Percentiles rank a stretch among this genome's conserved stretches.
Evolutionary conservation across 352 stramenopile genomes (phyloP).

Genomic region (Phytophthora europaea): DNA sequence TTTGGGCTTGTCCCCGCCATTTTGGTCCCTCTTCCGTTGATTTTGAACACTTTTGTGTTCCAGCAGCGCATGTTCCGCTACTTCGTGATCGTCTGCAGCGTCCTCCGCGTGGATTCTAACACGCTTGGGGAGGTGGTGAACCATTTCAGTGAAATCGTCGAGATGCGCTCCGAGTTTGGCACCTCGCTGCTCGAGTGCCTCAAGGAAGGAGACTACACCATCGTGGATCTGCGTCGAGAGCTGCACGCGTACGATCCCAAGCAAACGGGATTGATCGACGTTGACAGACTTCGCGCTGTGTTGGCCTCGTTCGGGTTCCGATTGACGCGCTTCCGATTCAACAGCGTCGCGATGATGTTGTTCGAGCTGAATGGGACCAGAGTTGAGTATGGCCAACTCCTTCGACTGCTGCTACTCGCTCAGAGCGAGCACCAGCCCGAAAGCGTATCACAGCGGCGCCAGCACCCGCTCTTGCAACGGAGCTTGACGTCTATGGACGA

Average conservation of each 20-base stretch:
- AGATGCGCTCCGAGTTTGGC: slow-evolving; percentile 60
- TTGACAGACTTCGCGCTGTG: slow-evolving; percentile 55
- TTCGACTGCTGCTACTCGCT: slow-evolving; percentile 44
- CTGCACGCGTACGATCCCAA: slow-evolving; percentile 40
- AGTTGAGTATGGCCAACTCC: slow-evolving; percentile 58
- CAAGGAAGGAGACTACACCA: slow-evolving; percentile 18
- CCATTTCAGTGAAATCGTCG: slow-evolving; percentile 67
- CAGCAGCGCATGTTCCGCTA: slow-evolving; percentile 68
- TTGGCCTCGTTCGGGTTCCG: slow-evolving; percentile 50
- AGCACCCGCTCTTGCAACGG: slow-evolving; percentile 27
- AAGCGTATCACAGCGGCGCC: slow-evolving; percentile 8
- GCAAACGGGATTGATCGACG: slow-evolving; percentile 43
- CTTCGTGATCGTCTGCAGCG: slow-evolving; percentile 64
- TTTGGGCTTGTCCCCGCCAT: slow-evolving; percentile 41
- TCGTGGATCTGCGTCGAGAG: slow-evolving; percentile 39
- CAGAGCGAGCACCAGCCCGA: slow-evolving; percentile 22
- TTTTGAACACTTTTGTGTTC: slow-evolving; percentile 64
- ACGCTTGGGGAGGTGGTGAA: slow-evolving; percentile 64
- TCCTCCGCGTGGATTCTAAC: slow-evolving; percentile 54
- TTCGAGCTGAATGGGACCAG: slow-evolving; percentile 48
- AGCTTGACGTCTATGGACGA: slow-evolving; percentile 28
- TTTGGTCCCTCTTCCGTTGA: slow-evolving; percentile 47
- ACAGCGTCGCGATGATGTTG: slow-evolving; percentile 61
- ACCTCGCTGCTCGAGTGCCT: slow-evolving; percentile 36
- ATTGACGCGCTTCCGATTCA: slow-evolving; percentile 65